These are phyloP conservation scores for Aquilaria sinensis DNA, from an alignment of 345 rosid genomes.

Conservation along the genomic window DNA sequence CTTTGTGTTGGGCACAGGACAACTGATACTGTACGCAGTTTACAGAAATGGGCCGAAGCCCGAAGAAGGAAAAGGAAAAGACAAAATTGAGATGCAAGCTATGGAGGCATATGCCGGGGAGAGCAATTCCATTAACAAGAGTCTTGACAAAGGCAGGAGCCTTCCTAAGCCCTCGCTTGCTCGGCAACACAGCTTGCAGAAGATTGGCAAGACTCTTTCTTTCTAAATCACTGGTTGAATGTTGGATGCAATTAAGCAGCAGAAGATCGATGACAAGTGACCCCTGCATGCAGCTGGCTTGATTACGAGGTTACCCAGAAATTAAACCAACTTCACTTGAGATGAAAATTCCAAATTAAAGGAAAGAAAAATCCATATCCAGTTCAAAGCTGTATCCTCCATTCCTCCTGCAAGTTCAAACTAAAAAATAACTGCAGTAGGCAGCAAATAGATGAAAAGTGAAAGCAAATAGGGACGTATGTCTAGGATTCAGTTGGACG, in stretches of 20 bases:
- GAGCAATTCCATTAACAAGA: neutral
- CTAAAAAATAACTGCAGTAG: too few species aligned
- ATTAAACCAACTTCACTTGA: too few species aligned
- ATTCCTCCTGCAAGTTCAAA: too few species aligned
- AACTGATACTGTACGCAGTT: conserved; percentile 31
- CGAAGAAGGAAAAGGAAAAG: neutral
- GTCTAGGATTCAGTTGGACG: too few species aligned
- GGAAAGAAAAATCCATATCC: too few species aligned
- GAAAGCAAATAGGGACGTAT: too few species aligned
- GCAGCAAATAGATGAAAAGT: too few species aligned
- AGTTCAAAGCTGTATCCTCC: too few species aligned
- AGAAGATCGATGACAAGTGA: neutral
- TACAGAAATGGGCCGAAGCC: conserved; percentile 26
- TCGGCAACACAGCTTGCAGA: neutral
- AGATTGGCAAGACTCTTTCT: conserved; percentile 6
- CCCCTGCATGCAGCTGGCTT: too few species aligned
- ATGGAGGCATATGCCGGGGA: neutral
- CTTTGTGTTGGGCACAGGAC: conserved; percentile 35
- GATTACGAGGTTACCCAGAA: too few species aligned
- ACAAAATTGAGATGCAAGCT: neutral
- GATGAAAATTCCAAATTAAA: too few species aligned
- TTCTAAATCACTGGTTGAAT: neutral
- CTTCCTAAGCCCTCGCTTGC: neutral
- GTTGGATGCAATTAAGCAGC: neutral
- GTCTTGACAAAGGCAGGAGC: neutral